These are phyloP conservation scores for Talaromyces sp. DNA, from an alignment of 2,329 filamentous ascomycete species.

Conservation along the genomic window DNA sequence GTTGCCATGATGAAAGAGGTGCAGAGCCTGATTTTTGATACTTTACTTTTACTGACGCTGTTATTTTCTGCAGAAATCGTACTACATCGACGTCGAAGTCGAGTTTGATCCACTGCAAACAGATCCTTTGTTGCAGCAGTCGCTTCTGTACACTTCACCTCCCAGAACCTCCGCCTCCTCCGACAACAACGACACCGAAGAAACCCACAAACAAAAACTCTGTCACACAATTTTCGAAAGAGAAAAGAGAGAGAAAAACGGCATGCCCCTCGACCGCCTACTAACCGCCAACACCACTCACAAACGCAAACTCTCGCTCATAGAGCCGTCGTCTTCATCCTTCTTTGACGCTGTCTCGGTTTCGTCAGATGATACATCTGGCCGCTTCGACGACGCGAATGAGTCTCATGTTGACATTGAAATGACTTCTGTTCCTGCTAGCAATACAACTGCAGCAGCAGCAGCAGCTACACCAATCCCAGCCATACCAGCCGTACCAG, in stretches of 20 bases:
- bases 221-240: too few relatives aligned
- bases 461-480: conserved; percentile 10
- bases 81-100: conserved; percentile 13
- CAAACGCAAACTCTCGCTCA: conserved; percentile 24
- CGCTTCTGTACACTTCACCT: conserved; percentile 14
- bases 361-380: conserved; percentile 29
- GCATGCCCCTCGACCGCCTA: not conserved
- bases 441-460: conserved; percentile 8
- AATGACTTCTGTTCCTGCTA: not conserved
- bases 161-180: too few relatives aligned
- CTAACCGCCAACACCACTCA: too few relatives aligned
- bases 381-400: conserved; percentile 30
- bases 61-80: not conserved
- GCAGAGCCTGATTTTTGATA: too few relatives aligned
- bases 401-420: conserved; percentile 16
- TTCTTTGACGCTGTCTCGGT: not conserved
- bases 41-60: not conserved
- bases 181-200: not conserved
- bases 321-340: conserved; percentile 3
- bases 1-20: not conserved
- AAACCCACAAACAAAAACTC: not conserved
- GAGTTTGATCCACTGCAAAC: conserved; percentile 16
- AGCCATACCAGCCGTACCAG: not conserved
- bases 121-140: conserved; percentile 19
- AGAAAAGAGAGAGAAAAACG: too few relatives aligned